Percentiles rank a stretch among this genome's conserved stretches.
Evolutionary conservation across 139 green algal species (phyloP).

Genomic region (Chlamydomonas incerta): DNA sequence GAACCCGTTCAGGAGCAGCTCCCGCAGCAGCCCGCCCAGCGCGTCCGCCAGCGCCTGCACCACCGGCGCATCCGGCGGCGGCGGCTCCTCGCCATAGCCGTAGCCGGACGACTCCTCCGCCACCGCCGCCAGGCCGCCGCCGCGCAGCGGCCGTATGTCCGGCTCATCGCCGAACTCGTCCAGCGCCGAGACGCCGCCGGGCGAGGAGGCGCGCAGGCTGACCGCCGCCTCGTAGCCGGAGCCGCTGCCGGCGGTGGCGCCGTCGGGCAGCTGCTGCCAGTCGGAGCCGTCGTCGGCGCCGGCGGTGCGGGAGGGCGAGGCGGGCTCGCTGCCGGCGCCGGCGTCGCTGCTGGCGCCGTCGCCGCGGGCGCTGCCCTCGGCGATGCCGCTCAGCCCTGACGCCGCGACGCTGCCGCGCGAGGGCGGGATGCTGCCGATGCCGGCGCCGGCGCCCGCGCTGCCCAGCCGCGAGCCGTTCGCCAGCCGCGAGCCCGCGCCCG

Average conservation of each 20-base stretch:
- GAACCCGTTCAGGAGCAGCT: slow-evolving; percentile 45
- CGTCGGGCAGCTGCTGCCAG: neutral
- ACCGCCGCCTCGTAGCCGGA: neutral
- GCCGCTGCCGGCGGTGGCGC: neutral
- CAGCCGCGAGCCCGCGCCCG: neutral
- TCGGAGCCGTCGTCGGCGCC: neutral
- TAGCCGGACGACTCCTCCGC: neutral
- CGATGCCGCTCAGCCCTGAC: neutral
- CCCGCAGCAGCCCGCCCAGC: slow-evolving; percentile 38
- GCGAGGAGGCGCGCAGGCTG: neutral
- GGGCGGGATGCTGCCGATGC: neutral
- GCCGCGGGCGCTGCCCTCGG: too few species aligned
- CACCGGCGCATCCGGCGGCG: neutral
- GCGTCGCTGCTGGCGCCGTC: neutral
- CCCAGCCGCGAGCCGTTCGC: neutral
- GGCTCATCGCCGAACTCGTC: slow-evolving; percentile 10
- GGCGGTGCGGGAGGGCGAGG: too few species aligned
- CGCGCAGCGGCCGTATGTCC: neutral
- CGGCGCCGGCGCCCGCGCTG: too few species aligned
- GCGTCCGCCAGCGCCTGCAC: slow-evolving; percentile 40
- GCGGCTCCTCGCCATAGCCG: neutral
- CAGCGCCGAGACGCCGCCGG: neutral
- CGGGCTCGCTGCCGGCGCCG: neutral
- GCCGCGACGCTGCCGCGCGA: neutral
- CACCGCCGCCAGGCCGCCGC: too few species aligned